Evolutionary conservation across 2,329 filamentous ascomycete species (phyloP), one percentile per base, ranked within the genome.

Genomic region (Fusarium torulosum): DNA sequence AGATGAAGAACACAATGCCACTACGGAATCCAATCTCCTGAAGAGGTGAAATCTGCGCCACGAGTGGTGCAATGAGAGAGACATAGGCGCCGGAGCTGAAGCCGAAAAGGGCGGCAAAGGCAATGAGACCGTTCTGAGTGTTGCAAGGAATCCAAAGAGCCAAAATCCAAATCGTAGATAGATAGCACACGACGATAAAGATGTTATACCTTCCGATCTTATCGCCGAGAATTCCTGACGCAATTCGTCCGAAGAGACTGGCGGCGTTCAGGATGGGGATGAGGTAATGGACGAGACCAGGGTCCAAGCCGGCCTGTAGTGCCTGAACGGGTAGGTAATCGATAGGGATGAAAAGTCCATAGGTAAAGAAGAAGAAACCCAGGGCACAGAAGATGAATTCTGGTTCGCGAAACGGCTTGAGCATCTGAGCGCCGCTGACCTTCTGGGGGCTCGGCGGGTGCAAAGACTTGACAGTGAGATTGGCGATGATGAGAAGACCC

Each of bases 1-100:
- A 79, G n/a, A 86, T 74, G 4, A 84, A 82, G 71, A 89, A 89
- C 6, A 77, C 66, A 1, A 80, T 71, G 3, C 79, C 79, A 5
- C 67, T 76, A 1, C 76, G 72, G 56, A 75, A 75, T 1, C 74
- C 75, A 49, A 76, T 75, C 35, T 78, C 75, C 1, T 52, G 29
- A 0, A 66, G 25, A 6, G 71, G 71, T 0, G 68, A 71, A 17
- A 74, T 67, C 45, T 90, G 84, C 2, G 76, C 77, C 6, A 81
- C 72, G 3, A 83, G 75, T 1, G 79, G 76, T 9, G 76, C 74
- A 13, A 79, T 73, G 6, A 83, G 71, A 11, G 79, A 78, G 17
- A 82, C 72, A 55, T 79, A 81, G 17, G 79, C 80, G 20, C 80
- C 80, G 1, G 79, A 81, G 52, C 72, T 77, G 75, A 80, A 80